Conservation (phyloP, 2,329 filamentous ascomycete species). For the Camptophora hylomeconis region DNA sequence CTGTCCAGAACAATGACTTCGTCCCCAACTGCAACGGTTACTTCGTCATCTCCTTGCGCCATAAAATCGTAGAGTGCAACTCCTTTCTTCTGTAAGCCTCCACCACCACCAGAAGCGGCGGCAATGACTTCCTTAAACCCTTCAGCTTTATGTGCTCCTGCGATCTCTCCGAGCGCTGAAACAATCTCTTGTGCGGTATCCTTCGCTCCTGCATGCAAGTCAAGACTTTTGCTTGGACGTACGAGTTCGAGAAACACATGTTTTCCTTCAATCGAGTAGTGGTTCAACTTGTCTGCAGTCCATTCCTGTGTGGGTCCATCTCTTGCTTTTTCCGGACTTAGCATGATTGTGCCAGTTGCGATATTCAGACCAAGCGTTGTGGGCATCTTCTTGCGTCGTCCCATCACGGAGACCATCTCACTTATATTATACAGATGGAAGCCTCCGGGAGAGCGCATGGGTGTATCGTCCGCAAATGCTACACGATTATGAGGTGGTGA, state of each 20-base stretch:
- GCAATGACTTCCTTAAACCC: slow-evolving; percentile 70
- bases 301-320: slow-evolving; percentile 84
- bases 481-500: slow-evolving; percentile 43
- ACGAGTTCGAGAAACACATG: slow-evolving; percentile 94
- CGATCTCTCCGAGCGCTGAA: slow-evolving; percentile 71
- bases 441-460: slow-evolving; percentile 51
- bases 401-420: slow-evolving; percentile 94
- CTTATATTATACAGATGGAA: slow-evolving; percentile 96
- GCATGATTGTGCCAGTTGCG: slow-evolving; percentile 74
- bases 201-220: slow-evolving; percentile 94
- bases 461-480: slow-evolving; percentile 29
- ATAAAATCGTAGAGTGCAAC: slow-evolving; percentile 88
- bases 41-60: slow-evolving; percentile 92
- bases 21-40: slow-evolving; percentile 78
- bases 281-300: slow-evolving; percentile 88
- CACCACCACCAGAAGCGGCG: slow-evolving; percentile 59
- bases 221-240: slow-evolving; percentile 81
- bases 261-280: slow-evolving; percentile 95
- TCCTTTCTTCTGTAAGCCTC: slow-evolving; percentile 59
- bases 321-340: slow-evolving; percentile 70
- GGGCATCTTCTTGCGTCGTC: slow-evolving; percentile 95
- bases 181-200: slow-evolving; percentile 94
- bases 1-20: slow-evolving; percentile 87
- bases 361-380: slow-evolving; percentile 93
- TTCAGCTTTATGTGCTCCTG: slow-evolving; percentile 73